Evolutionary conservation across 371 early-diverging fungal species (phyloP).

Genomic region (Entomophthora muscae): DNA sequence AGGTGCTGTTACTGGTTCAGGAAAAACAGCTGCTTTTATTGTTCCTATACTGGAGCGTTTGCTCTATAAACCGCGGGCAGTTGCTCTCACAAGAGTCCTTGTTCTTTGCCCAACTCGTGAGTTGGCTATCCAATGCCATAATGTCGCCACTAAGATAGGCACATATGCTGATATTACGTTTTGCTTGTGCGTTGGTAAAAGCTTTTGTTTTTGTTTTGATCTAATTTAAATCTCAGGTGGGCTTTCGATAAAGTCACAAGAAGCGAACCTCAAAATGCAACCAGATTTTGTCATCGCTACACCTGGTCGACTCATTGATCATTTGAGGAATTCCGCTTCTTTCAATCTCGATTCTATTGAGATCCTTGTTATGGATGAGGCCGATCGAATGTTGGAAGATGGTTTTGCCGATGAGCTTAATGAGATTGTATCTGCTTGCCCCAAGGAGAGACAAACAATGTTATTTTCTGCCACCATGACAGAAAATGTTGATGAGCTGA

Average conservation of each 20-base stretch:
- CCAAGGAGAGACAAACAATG: slow-evolving; percentile 89
- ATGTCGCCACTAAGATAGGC: slow-evolving; percentile 71
- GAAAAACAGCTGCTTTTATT: slow-evolving; percentile 97
- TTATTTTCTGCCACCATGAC: slow-evolving; percentile 99
- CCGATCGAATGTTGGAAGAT: slow-evolving; percentile 99
- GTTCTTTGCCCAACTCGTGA: slow-evolving; percentile 99
- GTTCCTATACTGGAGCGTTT: slow-evolving; percentile 95
- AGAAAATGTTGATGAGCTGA: slow-evolving; percentile 89
- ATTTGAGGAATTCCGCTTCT: slow-evolving; percentile 79
- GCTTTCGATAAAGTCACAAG: slow-evolving; percentile 76
- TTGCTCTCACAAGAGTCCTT: slow-evolving; percentile 74
- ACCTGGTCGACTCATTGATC: slow-evolving; percentile 99
- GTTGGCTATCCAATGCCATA: slow-evolving; percentile 92
- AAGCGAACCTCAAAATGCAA: slow-evolving; percentile 68
- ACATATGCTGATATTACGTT: slow-evolving; percentile 74
- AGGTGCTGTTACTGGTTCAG: slow-evolving; percentile 98
- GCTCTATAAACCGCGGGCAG: slow-evolving; percentile 65
- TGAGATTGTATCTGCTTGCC: slow-evolving; percentile 85
- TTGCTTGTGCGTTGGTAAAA: slow-evolving; percentile 60
- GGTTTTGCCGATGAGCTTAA: slow-evolving; percentile 96
- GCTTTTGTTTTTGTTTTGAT: neutral
- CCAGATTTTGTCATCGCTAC: slow-evolving; percentile 99
- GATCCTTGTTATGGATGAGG: slow-evolving; percentile 99
- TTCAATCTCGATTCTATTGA: slow-evolving; percentile 82
- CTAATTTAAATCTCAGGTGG: slow-evolving; percentile 45